Base-by-base conservation (phyloP, 495 filamentous ascomycete genomes). In the Penicillium roqueforti region DNA sequence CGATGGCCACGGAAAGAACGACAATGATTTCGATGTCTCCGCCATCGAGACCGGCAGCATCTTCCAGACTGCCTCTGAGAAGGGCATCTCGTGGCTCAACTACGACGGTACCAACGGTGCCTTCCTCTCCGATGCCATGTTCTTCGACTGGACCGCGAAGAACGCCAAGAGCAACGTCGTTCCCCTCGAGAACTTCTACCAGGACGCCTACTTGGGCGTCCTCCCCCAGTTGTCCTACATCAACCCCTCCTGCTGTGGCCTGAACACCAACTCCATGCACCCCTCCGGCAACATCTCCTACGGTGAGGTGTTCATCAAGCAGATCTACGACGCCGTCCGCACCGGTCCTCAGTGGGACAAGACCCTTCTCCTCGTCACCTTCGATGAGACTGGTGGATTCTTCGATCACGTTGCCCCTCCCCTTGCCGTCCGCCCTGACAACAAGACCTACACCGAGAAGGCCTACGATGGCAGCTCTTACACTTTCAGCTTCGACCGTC, bases 171-270 rank as follows among this genome's bases (percentile, higher is more conserved):
- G 55, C 59, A 73, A 67, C 46, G 62, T 74, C 48, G 60, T 64
- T 1, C 68, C 74, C 10, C 55, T 74, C 26, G 63, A 66, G 41
- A 62, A 74, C 57, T 74, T 74, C 63, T 76, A 70, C 70, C 64
- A 70, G 18, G 75, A 75, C 20, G 72, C 71, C 10, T 64, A 65
- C 46, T 61, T 67, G 1, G 72, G 78, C 25, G 62, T 60, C 1
- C 76, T 80, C 4, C 68, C 77, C 29, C 61, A 76, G 51, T 65
- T 81, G 23, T 74, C 74, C 47, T 81, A 78, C 63, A 64, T 81
- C 68, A 80, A 81, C 68, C 78, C 78, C 1, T 74, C 72, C 29
- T 81, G 78, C 74, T 81, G 78, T 55, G 71, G 65, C 23, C 50
- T 64, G 8, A 65, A 66, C 56, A 77, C 73, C 54, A 77, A 73